A percentile compares a stretch with the other conserved stretches of the same genome.
These are phyloP conservation scores for Clonostachys solani DNA, from an alignment of 2,329 filamentous ascomycete species.

Conservation along the genomic window DNA sequence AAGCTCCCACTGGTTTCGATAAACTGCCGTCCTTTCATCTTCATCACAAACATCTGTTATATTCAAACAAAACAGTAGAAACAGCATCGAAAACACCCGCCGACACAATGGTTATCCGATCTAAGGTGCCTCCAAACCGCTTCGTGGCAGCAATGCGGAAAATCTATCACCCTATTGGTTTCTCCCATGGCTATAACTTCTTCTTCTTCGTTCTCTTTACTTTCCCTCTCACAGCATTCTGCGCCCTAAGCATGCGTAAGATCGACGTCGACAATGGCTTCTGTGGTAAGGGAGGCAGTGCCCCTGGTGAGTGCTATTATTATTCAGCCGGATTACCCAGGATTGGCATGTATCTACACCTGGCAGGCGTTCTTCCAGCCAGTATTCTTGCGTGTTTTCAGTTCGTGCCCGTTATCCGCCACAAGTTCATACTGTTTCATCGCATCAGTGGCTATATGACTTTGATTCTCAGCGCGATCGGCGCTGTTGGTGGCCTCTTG, in stretches of 20 bases:
- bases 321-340: constrained; percentile 19
- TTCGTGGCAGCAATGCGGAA: background rate
- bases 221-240: constrained; percentile 40
- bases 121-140: background rate
- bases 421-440: constrained; percentile 48
- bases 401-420: constrained; percentile 41
- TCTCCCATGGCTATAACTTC: background rate
- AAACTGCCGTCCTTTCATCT: too few relatives aligned
- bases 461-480: constrained; percentile 38
- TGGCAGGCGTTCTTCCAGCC: constrained; percentile 38
- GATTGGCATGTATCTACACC: constrained; percentile 39
- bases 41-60: too few relatives aligned
- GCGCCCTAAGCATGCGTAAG: constrained; percentile 40
- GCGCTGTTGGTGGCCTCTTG: constrained; percentile 46
- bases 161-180: background rate
- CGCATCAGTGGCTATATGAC: constrained; percentile 56
- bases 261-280: constrained; percentile 25
- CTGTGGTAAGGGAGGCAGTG: constrained; percentile 19
- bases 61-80: too few relatives aligned
- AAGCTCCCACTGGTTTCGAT: too few relatives aligned
- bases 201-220: constrained; percentile 34
- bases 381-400: constrained; percentile 38
- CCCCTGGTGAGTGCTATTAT: constrained; percentile 20
- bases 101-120: too few relatives aligned
- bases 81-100: too few relatives aligned